Percentiles rank a stretch among this genome's conserved stretches.
Conservation (phyloP, 495 filamentous ascomycete species). For the Acidomyces sp. region DNA sequence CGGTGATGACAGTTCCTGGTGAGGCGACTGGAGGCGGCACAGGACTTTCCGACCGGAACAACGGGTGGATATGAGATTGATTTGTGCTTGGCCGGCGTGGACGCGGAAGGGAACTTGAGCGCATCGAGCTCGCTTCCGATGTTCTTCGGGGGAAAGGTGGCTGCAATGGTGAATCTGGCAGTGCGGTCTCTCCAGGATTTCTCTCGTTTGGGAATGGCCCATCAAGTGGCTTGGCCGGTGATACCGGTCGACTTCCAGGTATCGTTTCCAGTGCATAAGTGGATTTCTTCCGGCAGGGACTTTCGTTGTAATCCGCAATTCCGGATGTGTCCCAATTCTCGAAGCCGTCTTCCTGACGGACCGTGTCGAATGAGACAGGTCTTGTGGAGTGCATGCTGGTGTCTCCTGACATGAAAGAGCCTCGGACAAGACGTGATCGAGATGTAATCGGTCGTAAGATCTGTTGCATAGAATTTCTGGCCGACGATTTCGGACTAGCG, state of each 20-base stretch:
- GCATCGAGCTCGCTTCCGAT: slow-evolving; percentile 7
- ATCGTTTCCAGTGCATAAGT: slow-evolving; percentile 45
- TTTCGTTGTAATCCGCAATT: slow-evolving; percentile 33
- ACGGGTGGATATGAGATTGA: slow-evolving; percentile 71
- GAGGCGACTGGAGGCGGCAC: slow-evolving; percentile 19
- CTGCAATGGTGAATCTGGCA: slow-evolving; percentile 10
- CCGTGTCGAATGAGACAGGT: slow-evolving; percentile 6
- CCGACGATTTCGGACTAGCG: slow-evolving; percentile 1
- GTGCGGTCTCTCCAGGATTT: slow-evolving; percentile 4
- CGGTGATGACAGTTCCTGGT: slow-evolving; percentile 7
- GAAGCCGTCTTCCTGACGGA: slow-evolving; percentile 38
- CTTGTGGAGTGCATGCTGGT: slow-evolving; percentile 3
- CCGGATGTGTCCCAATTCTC: slow-evolving; percentile 56
- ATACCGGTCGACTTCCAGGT: slow-evolving; percentile 39
- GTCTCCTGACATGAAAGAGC: slow-evolving; percentile 3
- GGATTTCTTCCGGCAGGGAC: slow-evolving; percentile 34
- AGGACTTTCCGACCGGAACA: slow-evolving; percentile 66
- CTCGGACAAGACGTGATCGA: slow-evolving; percentile 6
- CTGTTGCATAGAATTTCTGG: slow-evolving; percentile 7
- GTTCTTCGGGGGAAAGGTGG: not conserved
- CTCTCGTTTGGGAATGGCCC: slow-evolving; percentile 19
- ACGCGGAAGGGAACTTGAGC: slow-evolving; percentile 3
- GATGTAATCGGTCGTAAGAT: slow-evolving; percentile 13
- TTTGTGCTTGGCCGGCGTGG: slow-evolving; percentile 6
- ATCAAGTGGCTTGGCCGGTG: slow-evolving; percentile 27